Evolutionary conservation across 139 green algal species (phyloP).

Genomic region (Medakamo hakoo): DNA sequence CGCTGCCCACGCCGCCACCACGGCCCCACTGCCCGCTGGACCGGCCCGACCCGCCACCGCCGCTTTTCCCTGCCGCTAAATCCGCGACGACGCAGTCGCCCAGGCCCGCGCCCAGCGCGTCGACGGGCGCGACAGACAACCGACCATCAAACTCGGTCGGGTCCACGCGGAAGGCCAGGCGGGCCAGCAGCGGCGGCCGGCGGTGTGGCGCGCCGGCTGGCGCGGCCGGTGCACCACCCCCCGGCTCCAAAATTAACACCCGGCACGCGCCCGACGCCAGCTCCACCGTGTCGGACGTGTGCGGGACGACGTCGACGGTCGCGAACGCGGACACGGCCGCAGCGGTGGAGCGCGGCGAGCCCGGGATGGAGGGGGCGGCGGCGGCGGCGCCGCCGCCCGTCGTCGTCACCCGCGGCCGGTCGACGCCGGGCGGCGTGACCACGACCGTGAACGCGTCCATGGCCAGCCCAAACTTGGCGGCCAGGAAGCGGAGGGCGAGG

Average conservation of each 20-base stretch:
- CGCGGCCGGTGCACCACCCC: background rate
- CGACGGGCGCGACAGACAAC: background rate
- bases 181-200: background rate
- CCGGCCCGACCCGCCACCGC: too few species aligned
- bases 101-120: background rate
- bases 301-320: background rate
- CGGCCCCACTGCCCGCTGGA: too few species aligned
- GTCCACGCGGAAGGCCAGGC: background rate
- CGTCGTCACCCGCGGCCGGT: too few species aligned
- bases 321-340: too few species aligned
- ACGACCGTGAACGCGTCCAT: conserved; percentile 29
- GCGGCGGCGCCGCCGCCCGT: background rate
- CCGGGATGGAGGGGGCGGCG: background rate
- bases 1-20: too few species aligned
- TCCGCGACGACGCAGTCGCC: background rate
- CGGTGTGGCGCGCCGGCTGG: background rate
- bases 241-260: background rate
- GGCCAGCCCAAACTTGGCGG: conserved; percentile 24
- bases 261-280: background rate
- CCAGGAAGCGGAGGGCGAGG: conserved; percentile 58
- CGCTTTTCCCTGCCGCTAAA: too few species aligned
- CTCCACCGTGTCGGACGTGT: background rate
- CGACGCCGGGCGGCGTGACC: conserved; percentile 11
- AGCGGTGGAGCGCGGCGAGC: conserved; percentile 2
- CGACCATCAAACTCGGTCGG: conserved; percentile 1